These are phyloP conservation scores for Penicillium fimorum DNA, from an alignment of 495 filamentous ascomycete species.

Conservation along the genomic window DNA sequence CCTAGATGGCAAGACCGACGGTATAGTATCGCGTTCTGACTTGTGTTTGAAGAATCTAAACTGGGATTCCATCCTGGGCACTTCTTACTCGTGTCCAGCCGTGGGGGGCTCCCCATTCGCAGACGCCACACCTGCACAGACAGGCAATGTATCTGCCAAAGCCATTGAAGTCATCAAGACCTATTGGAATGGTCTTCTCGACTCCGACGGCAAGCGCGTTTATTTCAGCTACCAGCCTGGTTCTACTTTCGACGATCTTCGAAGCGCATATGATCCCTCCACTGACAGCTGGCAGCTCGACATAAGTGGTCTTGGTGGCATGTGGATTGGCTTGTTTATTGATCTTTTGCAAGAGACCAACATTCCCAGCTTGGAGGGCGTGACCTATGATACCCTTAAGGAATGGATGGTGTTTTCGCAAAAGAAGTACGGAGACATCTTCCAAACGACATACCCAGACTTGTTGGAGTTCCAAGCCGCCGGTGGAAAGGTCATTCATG, in stretches of 20 bases:
- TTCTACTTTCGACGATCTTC: constrained; percentile 42
- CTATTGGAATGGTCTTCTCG: constrained; percentile 43
- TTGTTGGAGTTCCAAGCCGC: constrained; percentile 37
- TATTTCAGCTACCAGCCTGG: constrained; percentile 48
- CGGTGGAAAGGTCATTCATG: constrained; percentile 50
- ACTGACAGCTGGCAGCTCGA: constrained; percentile 38
- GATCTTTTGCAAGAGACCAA: constrained; percentile 33
- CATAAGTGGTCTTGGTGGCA: constrained; percentile 36
- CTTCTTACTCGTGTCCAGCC: constrained; percentile 45
- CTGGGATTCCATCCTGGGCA: constrained; percentile 38
- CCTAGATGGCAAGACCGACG: constrained; percentile 49
- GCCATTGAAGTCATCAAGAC: constrained; percentile 39
- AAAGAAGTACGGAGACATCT: constrained; percentile 14
- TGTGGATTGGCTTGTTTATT: constrained; percentile 23
- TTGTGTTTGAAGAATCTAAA: constrained; percentile 46
- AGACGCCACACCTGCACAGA: constrained; percentile 36
- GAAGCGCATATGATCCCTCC: constrained; percentile 40
- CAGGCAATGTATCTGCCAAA: constrained; percentile 43
- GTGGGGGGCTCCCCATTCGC: background rate
- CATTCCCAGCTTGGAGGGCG: constrained; percentile 37
- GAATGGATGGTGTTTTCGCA: constrained; percentile 39
- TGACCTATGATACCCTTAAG: constrained; percentile 47
- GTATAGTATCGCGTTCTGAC: constrained; percentile 49
- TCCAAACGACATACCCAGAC: constrained; percentile 43
- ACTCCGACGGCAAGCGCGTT: constrained; percentile 41